Evolutionary conservation across 2,329 filamentous ascomycete species (phyloP), one percentile per base, ranked within the genome.

Genomic region (Pestalotiopsis sp.): DNA sequence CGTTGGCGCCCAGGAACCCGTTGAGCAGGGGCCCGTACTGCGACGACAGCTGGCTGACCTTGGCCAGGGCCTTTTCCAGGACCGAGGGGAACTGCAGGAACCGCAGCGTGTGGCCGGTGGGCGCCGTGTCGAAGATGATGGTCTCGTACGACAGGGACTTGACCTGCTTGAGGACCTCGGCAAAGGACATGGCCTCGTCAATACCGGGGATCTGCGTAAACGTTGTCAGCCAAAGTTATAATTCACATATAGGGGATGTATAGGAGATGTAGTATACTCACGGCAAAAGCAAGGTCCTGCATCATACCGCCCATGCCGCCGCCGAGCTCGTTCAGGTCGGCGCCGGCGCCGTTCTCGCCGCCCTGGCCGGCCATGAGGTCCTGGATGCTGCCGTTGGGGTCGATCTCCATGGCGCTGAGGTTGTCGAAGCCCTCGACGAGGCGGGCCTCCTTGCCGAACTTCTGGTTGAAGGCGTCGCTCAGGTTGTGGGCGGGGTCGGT

Each of bases 111-210:
- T 99, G 96, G 74, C 96, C 96, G 17, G 96, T 99, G 17, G 96
- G 96, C 3, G 96, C 96, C 41, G 96, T 99, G 82, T 99, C 96
- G 88, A 99, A 99, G 81, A 99, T 93, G 84, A 99, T 98, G 77
- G 95, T 94, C 81, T 98, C 96, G 88, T 99, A 99, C 64, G 94
- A 97, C 79, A 98, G 92, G 55, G 94, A 97, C 84, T 98, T 98
- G 84, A 99, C 96, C 83, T 99, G 96, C 83, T 99, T 99, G 77
- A 99, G 88, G 72, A 99, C 96, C 85, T 99, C 96, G 80, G 96
- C 96, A 79, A 99, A 99, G 68, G 95, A 98, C 96, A 99, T 99
- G 81, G 96, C 96, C 83, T 99, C 96, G 80, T 99, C 96, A 71
- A 99, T 97, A 83, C 96, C 96, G 20, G 96, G 96, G 71, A 99